Evolutionary conservation across 2,329 filamentous ascomycete genomes (phyloP), one percentile per base, ranked within the genome.

Genomic region (Neofusicoccum sp.): DNA sequence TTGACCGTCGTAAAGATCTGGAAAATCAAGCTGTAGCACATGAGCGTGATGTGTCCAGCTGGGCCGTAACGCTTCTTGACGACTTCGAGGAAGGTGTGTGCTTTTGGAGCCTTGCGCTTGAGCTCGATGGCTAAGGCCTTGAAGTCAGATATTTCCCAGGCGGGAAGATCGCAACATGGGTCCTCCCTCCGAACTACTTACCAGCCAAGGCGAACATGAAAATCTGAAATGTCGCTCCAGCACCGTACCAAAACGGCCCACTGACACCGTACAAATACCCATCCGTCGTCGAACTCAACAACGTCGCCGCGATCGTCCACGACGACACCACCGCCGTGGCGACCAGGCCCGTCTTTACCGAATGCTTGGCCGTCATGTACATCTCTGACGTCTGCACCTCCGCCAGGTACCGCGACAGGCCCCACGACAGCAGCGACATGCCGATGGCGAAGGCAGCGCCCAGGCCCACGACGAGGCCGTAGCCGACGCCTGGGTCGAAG

Each of bases 231-330:
- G 69, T 71, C 6, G 69, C 70, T 7, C 70, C 70, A 30, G 70
- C 69, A 12, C 67, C 71, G 60, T 73, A 72, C 70, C 70, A 73
- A 28, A 73, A 65, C 0, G 71, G 69, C 0, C 71, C 71, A 6
- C 51, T 56, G 14, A 65, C 51, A 24, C 63, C 63, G 34, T 65
- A 64, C n/a, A 51, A 34, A 47, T 64, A 65, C 12, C 44, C 63
- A 54, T 60, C 58, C 53, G 61, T 63, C 9, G 57, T 64, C 2
- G 31, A 59, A 26, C 56, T 62, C 20, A 62, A 43, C 34, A 62
- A 26, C 20, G 56, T 62, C 28, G 61, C 61, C 1, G 62, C 62
- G 16, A 63, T 64, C 1, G 67, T 63, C 51, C 58, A 65, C 16
- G 64, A 65, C 2, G 63, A 63, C 8, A 68, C 65, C 1, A 68